These are phyloP conservation scores for Spathaspora passalidarum DNA, from an alignment of 805 yeast genomes.

Conservation along the genomic window DNA sequence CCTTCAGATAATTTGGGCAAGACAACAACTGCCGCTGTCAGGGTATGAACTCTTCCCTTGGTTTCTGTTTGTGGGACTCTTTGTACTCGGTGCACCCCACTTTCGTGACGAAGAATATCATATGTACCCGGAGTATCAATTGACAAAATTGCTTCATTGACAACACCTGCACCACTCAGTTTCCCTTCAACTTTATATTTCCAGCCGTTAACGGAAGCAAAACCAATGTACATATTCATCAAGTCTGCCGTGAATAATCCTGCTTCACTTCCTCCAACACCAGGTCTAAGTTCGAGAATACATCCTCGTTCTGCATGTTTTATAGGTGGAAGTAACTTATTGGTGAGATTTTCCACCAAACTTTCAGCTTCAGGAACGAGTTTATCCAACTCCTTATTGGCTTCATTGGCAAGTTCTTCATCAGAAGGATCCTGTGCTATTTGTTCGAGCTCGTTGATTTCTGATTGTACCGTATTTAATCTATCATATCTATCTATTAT, in stretches of 20 bases:
- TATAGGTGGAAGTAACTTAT: constrained; percentile 69
- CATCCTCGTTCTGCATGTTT: constrained; percentile 76
- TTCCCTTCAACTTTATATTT: constrained; percentile 55
- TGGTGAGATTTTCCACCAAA: constrained; percentile 46
- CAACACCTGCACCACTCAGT: constrained; percentile 55
- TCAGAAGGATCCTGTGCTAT: constrained; percentile 20
- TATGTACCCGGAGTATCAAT: constrained; percentile 78
- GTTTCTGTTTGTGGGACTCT: constrained; percentile 90
- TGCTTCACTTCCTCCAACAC: constrained; percentile 95
- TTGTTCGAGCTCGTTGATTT: constrained; percentile 23
- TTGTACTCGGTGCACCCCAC: constrained; percentile 96
- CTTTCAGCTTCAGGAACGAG: constrained; percentile 44
- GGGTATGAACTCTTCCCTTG: constrained; percentile 92
- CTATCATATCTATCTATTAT: constrained; percentile 29
- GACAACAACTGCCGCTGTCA: constrained; percentile 94
- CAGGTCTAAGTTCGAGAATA: constrained; percentile 84
- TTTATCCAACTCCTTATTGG: constrained; percentile 53
- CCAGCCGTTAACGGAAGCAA: constrained; percentile 69
- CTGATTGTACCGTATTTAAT: constrained; percentile 25
- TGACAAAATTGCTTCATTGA: constrained; percentile 69
- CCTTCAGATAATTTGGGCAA: constrained; percentile 75
- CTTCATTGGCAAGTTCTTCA: constrained; percentile 49
- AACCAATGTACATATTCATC: constrained; percentile 75
- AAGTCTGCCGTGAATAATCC: constrained; percentile 80
- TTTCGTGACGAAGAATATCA: constrained; percentile 71